Conservation (phyloP, 1,284 basidiomycete species). For the Mycosarcoma maydis region DNA sequence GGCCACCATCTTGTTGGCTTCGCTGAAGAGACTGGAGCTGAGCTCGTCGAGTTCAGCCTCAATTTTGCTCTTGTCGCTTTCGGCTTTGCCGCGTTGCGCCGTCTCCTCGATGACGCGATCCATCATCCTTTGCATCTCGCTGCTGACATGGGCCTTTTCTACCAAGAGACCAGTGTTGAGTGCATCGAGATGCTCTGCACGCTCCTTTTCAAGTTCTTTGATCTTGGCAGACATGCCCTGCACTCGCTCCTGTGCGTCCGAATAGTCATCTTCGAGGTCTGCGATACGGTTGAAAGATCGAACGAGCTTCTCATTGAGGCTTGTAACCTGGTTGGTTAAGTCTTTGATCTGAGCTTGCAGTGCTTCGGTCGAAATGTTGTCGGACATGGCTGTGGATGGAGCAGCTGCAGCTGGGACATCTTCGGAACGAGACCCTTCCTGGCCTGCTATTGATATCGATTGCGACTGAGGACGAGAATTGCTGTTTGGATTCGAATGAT, state of each 20-base stretch:
- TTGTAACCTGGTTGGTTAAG: slow-evolving; percentile 85
- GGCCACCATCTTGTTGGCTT: slow-evolving; percentile 74
- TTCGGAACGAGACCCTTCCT: slow-evolving; percentile 11
- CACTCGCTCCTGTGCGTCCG: slow-evolving; percentile 78
- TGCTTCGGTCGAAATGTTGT: slow-evolving; percentile 66
- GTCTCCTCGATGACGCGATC: slow-evolving; percentile 93
- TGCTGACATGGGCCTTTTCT: slow-evolving; percentile 85
- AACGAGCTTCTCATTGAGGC: slow-evolving; percentile 91
- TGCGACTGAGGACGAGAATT: slow-evolving; percentile 8
- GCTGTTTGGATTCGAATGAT: slow-evolving; percentile 13
- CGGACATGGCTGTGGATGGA: slow-evolving; percentile 74
- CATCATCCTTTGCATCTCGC: slow-evolving; percentile 92
- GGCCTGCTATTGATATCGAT: slow-evolving; percentile 3
- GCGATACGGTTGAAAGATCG: slow-evolving; percentile 89
- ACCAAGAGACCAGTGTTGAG: slow-evolving; percentile 82
- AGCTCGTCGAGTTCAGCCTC: slow-evolving; percentile 80
- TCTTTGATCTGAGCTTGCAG: slow-evolving; percentile 84
- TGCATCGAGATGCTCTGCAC: slow-evolving; percentile 68
- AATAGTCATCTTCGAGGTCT: slow-evolving; percentile 89
- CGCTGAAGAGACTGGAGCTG: slow-evolving; percentile 75
- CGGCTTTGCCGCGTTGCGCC: slow-evolving; percentile 85
- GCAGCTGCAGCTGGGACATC: slow-evolving; percentile 72
- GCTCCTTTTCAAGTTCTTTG: slow-evolving; percentile 72
- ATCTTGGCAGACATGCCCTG: slow-evolving; percentile 68
- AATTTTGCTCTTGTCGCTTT: slow-evolving; percentile 74